Base-by-base conservation (phyloP, 371 early-diverging fungal genomes). In the Mucor mucedo region DNA sequence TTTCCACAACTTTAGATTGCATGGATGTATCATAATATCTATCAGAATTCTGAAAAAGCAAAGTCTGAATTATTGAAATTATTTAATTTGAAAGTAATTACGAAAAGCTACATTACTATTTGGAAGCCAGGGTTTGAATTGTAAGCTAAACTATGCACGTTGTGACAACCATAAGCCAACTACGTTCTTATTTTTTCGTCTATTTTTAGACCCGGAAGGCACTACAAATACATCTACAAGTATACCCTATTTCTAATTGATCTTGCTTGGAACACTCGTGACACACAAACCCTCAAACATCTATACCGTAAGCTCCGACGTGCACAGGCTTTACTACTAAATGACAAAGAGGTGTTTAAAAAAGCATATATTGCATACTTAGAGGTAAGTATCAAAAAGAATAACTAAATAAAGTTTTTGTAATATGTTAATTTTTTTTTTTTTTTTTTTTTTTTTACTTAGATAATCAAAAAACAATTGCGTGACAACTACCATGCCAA, bases 51-150 rank as follows among this genome's bases (percentile, higher is more conserved):
- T 3, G 77, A 84, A n/a, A 62, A 73, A 21, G 90, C 92, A 16
- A 87, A 88, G 55, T 47, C 68, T 0, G 84, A 87, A 53, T 54
- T 91, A 35, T 48, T 83, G n/a, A 75, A 76, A 32, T 55, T 89
- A 0, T 88, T 90, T 60, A 77, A 84, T 5, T 67, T 90, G 30
- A 80, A 80, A 60, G 66, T 76, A 3, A 85, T 75, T 29, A 63
- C 73, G 3, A 86, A 86, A 60, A 74, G 76, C 4, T 78, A 81
- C 27, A 78, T 84, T 10, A 86, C 80, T 55, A 86, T 91, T 35
- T 91, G 90, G 90, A 87, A 85, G 40, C 86, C 89, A 5, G 87
- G 68, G 14, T 91, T 85, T 73, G 92, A 91, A 77, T 71, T 89
- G 83, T 88, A 79, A 62, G 65, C 39, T 4, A 35, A 29, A 53